Percentiles rank a stretch among this genome's conserved stretches.
Conservation (phyloP, 352 stramenopile species). For the Pythium sukuiense region DNA sequence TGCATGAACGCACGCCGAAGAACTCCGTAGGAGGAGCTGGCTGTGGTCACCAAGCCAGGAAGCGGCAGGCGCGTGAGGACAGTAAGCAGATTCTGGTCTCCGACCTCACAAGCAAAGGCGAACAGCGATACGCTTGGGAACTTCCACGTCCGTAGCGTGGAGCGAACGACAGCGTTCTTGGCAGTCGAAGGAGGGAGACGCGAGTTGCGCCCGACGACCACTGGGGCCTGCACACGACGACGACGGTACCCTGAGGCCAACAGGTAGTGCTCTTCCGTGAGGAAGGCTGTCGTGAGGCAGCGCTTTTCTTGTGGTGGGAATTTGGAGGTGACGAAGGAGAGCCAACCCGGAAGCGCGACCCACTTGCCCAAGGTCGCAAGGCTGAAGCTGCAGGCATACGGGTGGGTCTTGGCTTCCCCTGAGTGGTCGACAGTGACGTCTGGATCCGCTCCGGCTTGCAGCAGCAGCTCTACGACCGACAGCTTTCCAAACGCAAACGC, state of each 20-base stretch:
- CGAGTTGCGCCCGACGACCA: background rate
- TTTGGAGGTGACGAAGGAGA: slow-evolving; percentile 34
- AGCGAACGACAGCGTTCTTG: slow-evolving; percentile 11
- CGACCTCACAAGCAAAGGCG: slow-evolving; percentile 29
- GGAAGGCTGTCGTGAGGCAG: slow-evolving; percentile 24
- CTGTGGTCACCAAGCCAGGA: slow-evolving; percentile 6
- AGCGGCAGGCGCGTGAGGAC: slow-evolving; percentile 21
- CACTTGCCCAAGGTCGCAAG: slow-evolving; percentile 47
- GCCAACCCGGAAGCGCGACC: slow-evolving; percentile 67
- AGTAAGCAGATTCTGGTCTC: slow-evolving; percentile 22
- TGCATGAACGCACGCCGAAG: slow-evolving; percentile 60
- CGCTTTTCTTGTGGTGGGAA: slow-evolving; percentile 32
- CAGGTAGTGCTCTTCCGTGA: slow-evolving; percentile 38
- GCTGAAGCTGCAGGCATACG: slow-evolving; percentile 47
- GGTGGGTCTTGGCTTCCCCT: slow-evolving; percentile 40
- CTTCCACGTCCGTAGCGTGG: slow-evolving; percentile 26
- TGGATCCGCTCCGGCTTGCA: slow-evolving; percentile 35
- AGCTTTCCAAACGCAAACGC: slow-evolving; percentile 54
- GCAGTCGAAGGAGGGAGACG: background rate
- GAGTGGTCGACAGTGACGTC: slow-evolving; percentile 45
- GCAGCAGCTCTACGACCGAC: slow-evolving; percentile 30
- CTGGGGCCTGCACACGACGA: slow-evolving; percentile 12
- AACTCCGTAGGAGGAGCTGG: slow-evolving; percentile 34
- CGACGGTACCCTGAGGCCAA: slow-evolving; percentile 47
- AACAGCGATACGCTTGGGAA: slow-evolving; percentile 29